A percentile compares a stretch with the other conserved stretches of the same genome.
phyloP scores from a whole-genome alignment of 169 alveolate species.

The Plasmodium yoelii region DNA sequence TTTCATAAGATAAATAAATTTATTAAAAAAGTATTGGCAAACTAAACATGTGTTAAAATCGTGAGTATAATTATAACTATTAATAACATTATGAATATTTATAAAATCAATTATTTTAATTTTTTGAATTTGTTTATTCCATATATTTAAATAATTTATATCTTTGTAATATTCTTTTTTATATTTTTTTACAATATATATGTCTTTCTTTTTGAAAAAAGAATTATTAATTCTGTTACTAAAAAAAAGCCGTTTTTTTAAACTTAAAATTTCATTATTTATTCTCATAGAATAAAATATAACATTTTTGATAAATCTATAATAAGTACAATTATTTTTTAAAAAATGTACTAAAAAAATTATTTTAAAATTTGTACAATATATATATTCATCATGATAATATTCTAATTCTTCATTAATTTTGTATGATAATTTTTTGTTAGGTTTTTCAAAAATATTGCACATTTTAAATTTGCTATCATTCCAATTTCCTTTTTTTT shows the following conservation, averaged over 20 bases:
- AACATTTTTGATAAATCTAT: conserved; percentile 13
- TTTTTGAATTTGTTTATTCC: background rate
- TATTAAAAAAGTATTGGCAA: conserved; percentile 21
- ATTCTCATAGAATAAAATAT: conserved; percentile 18
- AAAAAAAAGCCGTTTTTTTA: background rate
- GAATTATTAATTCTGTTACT: background rate
- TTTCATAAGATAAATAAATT: conserved; percentile 2
- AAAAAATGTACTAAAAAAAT: conserved; percentile 26
- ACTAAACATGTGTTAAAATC: conserved; percentile 27
- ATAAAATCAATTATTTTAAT: background rate
- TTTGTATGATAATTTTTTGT: background rate
- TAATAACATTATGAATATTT: background rate
- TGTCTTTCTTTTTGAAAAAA: conserved; percentile 15
- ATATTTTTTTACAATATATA: conserved; percentile 14
- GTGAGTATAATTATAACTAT: background rate
- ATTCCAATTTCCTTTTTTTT: no score
- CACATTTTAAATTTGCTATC: background rate
- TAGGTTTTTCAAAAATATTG: background rate
- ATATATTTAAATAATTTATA: background rate
- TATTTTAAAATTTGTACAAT: conserved; percentile 43
- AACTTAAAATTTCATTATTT: conserved; percentile 11
- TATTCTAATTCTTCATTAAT: background rate
- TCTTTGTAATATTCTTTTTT: background rate
- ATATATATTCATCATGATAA: conserved; percentile 21
- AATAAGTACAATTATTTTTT: conserved; percentile 7